phyloP scores from a whole-genome alignment of 139 green algal species.

The Chlamydomonas eustigma region DNA sequence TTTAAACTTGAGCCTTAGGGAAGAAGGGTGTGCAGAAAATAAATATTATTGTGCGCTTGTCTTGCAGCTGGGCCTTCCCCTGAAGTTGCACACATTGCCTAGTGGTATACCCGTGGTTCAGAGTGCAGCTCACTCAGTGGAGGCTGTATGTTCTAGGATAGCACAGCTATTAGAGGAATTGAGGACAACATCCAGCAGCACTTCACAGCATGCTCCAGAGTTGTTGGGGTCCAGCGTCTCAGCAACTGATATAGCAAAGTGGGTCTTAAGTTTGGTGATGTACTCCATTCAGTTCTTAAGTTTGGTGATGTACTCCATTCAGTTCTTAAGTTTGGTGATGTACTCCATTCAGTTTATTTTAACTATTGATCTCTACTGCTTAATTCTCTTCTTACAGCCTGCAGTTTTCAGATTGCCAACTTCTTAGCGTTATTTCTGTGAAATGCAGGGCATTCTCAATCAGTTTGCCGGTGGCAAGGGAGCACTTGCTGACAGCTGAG shows the following conservation, averaged over 20 bases:
- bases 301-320: neutral
- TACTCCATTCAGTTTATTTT: neutral
- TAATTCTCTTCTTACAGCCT: no score
- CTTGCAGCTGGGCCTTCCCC: conserved; percentile 38
- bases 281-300: neutral
- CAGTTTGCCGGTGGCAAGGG: conserved; percentile 55
- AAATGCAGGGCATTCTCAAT: conserved; percentile 28
- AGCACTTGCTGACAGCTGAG: conserved; percentile 85
- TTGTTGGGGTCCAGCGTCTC: conserved; percentile 52
- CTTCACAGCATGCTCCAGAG: neutral
- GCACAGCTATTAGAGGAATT: conserved; percentile 23
- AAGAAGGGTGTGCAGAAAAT: no score
- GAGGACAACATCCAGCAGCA: neutral
- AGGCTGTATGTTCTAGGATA: conserved; percentile 33
- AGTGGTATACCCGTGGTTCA: conserved; percentile 78
- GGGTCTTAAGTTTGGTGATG: neutral
- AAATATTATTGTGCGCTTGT: no score
- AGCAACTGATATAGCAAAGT: conserved; percentile 48
- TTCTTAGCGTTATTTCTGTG: no score
- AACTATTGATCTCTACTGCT: no score
- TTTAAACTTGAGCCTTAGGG: no score
- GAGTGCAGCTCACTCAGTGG: conserved; percentile 49
- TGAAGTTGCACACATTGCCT: conserved; percentile 55
- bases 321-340: neutral
- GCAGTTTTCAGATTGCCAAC: no score